Base-by-base conservation (phyloP, 1,284 basidiomycete species). In the Caloboletus inedulis region DNA sequence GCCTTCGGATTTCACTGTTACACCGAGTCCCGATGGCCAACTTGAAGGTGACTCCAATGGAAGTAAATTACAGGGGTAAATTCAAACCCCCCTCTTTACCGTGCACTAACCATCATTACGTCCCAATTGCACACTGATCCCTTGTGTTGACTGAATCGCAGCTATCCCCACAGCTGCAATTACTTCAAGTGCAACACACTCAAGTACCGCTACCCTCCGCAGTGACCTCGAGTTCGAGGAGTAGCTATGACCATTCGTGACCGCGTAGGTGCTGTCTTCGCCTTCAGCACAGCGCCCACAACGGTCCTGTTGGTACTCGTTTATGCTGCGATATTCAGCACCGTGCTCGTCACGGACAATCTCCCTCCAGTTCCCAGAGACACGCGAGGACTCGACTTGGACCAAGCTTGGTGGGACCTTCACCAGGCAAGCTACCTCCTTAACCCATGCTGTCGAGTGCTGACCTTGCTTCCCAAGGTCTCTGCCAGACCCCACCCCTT, bases 401-500 rank as follows among this genome's bases (percentile, higher is more conserved):
- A 78, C 36, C 69, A 75, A 43, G 85, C 87, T 7, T 85, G 80
- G 63, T 68, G 70, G 35, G 85, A 89, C 57, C 69, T 89, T 35
- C 80, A 85, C 57, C 61, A 70, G 58, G 85, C 84, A 63, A 52
- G 76, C 65, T 13, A 14, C 5, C 50, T 40, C 7, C 52, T 39
- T n/a, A 31, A 21, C 23, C 27, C 18, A n/a, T 19, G 19, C 23
- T 29, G 7, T 37, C 46, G 31, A 46, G 25, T 13, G 36, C 30
- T 49, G n/a, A 55, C 42, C 23, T 40, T 54, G 29, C 35, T 34
- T 25, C 18, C 35, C 35, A 51, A 88, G 84, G 82, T 91, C 47
- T 77, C 89, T 4, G 69, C 76, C 7, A 74, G 77, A 30, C 88
- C 89, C 0, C 89, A 87, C 63, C 82, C 89, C 0, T 89, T 82